phyloP scores from a whole-genome alignment of 495 filamentous ascomycete genomes.

The Chaetomium tenue region DNA sequence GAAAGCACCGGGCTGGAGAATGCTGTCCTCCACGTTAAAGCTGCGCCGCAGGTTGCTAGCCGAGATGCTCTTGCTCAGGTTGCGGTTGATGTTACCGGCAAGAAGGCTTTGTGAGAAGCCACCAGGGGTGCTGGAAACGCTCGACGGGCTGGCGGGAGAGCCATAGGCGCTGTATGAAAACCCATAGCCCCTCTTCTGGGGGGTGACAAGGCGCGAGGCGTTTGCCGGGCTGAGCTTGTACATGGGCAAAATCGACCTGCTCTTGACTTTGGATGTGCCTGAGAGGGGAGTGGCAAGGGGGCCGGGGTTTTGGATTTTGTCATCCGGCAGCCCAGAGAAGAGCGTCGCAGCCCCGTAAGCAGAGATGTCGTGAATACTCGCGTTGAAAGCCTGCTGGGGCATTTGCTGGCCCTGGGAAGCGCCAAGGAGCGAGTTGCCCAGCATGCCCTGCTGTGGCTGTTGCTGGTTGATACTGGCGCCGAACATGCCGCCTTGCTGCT shows the following conservation, averaged over 20 bases:
- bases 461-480: slow-evolving; percentile 43
- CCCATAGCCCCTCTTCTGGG: slow-evolving; percentile 77
- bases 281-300: slow-evolving; percentile 86
- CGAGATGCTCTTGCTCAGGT: slow-evolving; percentile 61
- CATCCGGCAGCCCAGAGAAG: slow-evolving; percentile 66
- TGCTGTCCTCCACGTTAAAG: slow-evolving; percentile 65
- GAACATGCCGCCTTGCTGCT: slow-evolving; percentile 43
- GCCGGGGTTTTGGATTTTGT: slow-evolving; percentile 65
- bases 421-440: slow-evolving; percentile 43
- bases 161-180: slow-evolving; percentile 89
- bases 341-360: slow-evolving; percentile 83
- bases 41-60: slow-evolving; percentile 61
- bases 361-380: slow-evolving; percentile 70
- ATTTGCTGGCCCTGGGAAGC: slow-evolving; percentile 43
- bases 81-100: slow-evolving; percentile 57
- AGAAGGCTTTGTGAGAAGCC: slow-evolving; percentile 64
- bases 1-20: slow-evolving; percentile 83
- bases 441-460: slow-evolving; percentile 42
- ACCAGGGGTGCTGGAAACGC: slow-evolving; percentile 65
- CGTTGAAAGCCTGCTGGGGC: slow-evolving; percentile 63
- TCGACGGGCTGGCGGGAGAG: slow-evolving; percentile 69
- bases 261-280: slow-evolving; percentile 64
- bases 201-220: slow-evolving; percentile 73
- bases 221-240: slow-evolving; percentile 84
- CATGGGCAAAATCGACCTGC: slow-evolving; percentile 74